Percentiles rank a stretch among this genome's conserved stretches.
These are phyloP conservation scores for Penicillium sp. DNA, from an alignment of 2,329 filamentous ascomycete species.

Conservation along the genomic window DNA sequence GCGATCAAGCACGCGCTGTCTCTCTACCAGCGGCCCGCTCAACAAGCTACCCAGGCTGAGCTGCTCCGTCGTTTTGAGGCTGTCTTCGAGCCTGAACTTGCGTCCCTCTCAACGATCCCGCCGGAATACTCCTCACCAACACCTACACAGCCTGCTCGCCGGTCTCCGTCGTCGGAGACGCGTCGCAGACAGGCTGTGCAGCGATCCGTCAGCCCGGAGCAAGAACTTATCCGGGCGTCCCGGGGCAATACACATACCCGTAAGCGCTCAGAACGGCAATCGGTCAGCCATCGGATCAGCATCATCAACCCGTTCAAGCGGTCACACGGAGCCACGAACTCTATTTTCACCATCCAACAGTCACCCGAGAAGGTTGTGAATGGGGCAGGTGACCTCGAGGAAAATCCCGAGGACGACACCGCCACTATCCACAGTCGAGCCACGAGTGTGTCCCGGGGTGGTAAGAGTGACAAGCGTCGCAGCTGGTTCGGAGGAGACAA, in stretches of 20 bases:
- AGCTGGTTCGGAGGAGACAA: slow-evolving; percentile 44
- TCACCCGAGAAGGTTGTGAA: slow-evolving; percentile 28
- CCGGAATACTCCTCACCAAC: slow-evolving; percentile 26
- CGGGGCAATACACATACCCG: slow-evolving; percentile 32
- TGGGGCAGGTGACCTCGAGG: slow-evolving; percentile 20
- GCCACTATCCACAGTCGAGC: slow-evolving; percentile 41
- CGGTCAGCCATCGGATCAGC: slow-evolving; percentile 44
- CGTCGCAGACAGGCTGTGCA: slow-evolving; percentile 25
- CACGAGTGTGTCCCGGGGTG: slow-evolving; percentile 37
- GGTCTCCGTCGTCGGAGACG: slow-evolving; percentile 31
- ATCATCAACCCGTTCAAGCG: slow-evolving; percentile 49
- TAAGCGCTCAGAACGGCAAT: slow-evolving; percentile 39
- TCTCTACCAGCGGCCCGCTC: slow-evolving; percentile 63
- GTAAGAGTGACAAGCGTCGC: slow-evolving; percentile 40
- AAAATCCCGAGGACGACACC: slow-evolving; percentile 36
- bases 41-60: slow-evolving; percentile 49
- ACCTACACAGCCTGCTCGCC: slow-evolving; percentile 48
- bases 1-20: slow-evolving; percentile 80
- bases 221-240: slow-evolving; percentile 36
- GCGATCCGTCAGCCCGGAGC: slow-evolving; percentile 39
- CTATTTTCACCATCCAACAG: slow-evolving; percentile 38
- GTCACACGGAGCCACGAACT: slow-evolving; percentile 38
- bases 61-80: slow-evolving; percentile 42
- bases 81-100: slow-evolving; percentile 63
- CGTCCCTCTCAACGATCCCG: slow-evolving; percentile 56